A percentile compares a stretch with the other conserved stretches of the same genome.
Conservation (phyloP, 306 rosid species). For the Pyrus pyrifolia region DNA sequence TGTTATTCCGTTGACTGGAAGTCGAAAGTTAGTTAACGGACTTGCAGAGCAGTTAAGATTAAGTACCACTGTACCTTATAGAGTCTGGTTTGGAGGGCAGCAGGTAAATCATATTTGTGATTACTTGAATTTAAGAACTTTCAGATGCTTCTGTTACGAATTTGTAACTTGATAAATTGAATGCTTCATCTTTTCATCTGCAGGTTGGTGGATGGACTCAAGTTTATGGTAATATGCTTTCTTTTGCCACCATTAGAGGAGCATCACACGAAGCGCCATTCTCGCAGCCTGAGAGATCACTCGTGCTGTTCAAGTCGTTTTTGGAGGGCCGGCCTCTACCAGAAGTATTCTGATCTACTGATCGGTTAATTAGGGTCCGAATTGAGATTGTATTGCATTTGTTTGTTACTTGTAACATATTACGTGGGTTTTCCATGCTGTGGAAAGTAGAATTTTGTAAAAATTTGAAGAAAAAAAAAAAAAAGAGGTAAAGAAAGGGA, state of each 20-base stretch:
- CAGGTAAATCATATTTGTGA: conserved; percentile 41
- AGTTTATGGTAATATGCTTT: conserved; percentile 74
- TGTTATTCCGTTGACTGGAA: conserved; percentile 88
- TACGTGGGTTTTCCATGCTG: conserved; percentile 14
- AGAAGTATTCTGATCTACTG: conserved; percentile 39
- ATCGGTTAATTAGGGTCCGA: conserved; percentile 12
- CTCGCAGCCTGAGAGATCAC: conserved; percentile 92
- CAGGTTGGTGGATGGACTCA: conserved; percentile 99
- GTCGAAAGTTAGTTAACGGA: conserved; percentile 71
- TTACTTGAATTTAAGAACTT: not conserved
- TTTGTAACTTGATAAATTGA: not conserved
- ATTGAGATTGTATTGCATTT: conserved; percentile 35
- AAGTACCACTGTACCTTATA: conserved; percentile 66
- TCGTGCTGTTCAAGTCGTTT: conserved; percentile 72
- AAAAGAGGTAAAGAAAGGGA: not conserved
- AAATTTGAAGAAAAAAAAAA: conserved; percentile 17
- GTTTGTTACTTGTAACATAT: conserved; percentile 20
- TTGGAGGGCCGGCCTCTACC: conserved; percentile 62
- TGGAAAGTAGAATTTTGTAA: conserved; percentile 34
- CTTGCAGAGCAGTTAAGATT: conserved; percentile 60
- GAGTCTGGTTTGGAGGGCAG: conserved; percentile 89
- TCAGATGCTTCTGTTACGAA: not conserved
- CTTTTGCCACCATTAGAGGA: conserved; percentile 91
- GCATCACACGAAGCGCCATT: conserved; percentile 96
- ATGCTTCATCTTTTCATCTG: not conserved